Base-by-base conservation (phyloP, 2,329 filamentous ascomycete species). In the Aspergillus sp. region DNA sequence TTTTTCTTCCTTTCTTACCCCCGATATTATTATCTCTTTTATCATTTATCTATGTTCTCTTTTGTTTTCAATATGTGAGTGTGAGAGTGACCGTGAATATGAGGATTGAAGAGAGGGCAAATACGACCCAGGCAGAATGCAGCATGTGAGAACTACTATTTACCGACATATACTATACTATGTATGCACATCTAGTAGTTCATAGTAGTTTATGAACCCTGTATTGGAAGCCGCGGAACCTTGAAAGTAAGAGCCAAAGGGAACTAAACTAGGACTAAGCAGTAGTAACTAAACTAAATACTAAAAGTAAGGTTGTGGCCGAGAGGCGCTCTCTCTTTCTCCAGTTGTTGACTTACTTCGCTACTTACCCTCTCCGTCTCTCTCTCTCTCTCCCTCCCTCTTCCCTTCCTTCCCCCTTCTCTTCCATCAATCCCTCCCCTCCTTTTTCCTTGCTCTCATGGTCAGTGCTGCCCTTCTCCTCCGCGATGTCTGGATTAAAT, bases 401-500 rank as follows among this genome's bases (percentile, higher is more conserved):
- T 55, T 12, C 10, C 58, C 62, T 62, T 62, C 60, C 62, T 59
- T 56, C 59, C 55, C 53, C 32, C 51, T 30, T 55, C 59, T 60
- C 51, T 38, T 58, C 55, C 51, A 48, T 39, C 55, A 19, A 57
- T 4, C 54, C n/a, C 32, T 54, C 47, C 58, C 36, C 41, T 25
- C 63, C 57, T 28, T 60, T 59, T 47, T 60, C 61, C 55, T 36
- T 64, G 63, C 64, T 71, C 71, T 70, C 69, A 76, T 76, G 73
- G 64, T 68, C 64, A 67, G 65, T 59, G 62, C 66, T 63, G 53
- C 61, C 51, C 63, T 66, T 60, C 57, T 67, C 62, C 64, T 67
- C 67, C 71, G 71, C 72, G 68, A 81, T 81, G 78, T 78, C 78
- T 77, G 77, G 75, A 69, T 79, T 73, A 73, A 82, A 82, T 79